Percentiles rank a stretch among this genome's conserved stretches.
Conservation (phyloP, 1,284 basidiomycete species). For the Coriolopsis trogii region DNA sequence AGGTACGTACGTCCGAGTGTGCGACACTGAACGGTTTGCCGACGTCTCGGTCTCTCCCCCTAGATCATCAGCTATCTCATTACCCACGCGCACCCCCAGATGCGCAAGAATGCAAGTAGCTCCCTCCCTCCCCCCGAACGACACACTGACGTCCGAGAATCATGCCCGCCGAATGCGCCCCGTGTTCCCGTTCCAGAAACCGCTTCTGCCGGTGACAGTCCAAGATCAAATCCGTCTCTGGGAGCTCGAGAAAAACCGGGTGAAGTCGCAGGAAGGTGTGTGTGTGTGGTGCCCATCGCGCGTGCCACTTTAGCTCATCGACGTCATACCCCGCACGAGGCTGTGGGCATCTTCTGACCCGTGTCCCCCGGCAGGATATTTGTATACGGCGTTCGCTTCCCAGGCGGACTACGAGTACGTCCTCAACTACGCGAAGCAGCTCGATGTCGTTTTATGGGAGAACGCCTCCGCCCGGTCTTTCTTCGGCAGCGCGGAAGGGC, state of each 20-base stretch:
- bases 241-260: constrained; percentile 95
- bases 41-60: constrained; percentile 9
- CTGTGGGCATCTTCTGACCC: too few species aligned
- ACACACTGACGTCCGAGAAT: too few species aligned
- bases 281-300: too few species aligned
- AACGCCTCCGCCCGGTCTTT: constrained; percentile 72
- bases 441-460: constrained; percentile 84
- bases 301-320: constrained; percentile 24
- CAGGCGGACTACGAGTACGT: constrained; percentile 88
- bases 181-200: constrained; percentile 56
- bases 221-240: constrained; percentile 98
- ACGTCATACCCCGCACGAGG: constrained; percentile 24
- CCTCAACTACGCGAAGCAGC: constrained; percentile 81
- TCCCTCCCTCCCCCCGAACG: too few species aligned
- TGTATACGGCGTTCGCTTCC: constrained; percentile 88
- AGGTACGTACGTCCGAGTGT: constrained; percentile 53
- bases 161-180: too few species aligned
- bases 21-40: constrained; percentile 6
- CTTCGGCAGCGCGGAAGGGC: constrained; percentile 83
- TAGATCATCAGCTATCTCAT: constrained; percentile 96
- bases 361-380: constrained; percentile 59
- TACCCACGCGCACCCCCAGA: constrained; percentile 96
- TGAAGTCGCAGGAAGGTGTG: constrained; percentile 84
- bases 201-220: constrained; percentile 91
- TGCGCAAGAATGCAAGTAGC: constrained; percentile 84